Base-by-base conservation (phyloP, 2,329 filamentous ascomycete species). In the Ophiostoma ulmi region DNA sequence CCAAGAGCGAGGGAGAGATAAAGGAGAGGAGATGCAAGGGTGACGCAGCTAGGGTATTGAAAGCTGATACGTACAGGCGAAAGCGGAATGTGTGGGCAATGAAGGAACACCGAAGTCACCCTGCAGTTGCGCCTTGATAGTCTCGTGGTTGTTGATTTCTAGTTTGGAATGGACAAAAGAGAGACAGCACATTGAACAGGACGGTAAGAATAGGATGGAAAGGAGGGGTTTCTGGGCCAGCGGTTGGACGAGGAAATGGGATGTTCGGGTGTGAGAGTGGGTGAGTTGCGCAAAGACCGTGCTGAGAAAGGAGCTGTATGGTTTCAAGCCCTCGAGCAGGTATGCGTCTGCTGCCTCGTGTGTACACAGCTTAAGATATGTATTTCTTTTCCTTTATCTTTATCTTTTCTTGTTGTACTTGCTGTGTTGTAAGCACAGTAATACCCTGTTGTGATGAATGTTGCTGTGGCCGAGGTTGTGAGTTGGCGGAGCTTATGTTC, bases 141-240 rank as follows among this genome's bases (percentile, higher is more conserved):
- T 13, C 11, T 26, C 8, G 52, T 58, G 52, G n/a, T 22, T 58
- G 14, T 58, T 58, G 52, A 58, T 17, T 10, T 58, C 11, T 10
- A 26, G 8, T 48, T 5, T 6, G 6, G 5, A 48, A 13, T 3
- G 44, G 44, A 2, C 14, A 58, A 31, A 11, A 22, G 52, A 11
- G 52, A 58, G 52, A 58, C 52, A 58, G 52, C 52, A 58, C 52
- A 58, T 58, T 22, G 52, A 58, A 26, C 22, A 58, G n/a, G 22
- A 22, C n/a, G 52, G 52, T 13, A 26, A 48, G 14, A 48, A 20
- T 48, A 48, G 17, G 44, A 48, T 38, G 35, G 31, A 65, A n/a
- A 41, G 39, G 70, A 67, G 70, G 67, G 67, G 70, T 69, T 69
- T 71, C 70, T 55, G 67, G 38, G 67, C 58, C 61, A 31, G 36